Conservation (phyloP, 2,329 filamentous ascomycete genomes). For the Venturia effusa region DNA sequence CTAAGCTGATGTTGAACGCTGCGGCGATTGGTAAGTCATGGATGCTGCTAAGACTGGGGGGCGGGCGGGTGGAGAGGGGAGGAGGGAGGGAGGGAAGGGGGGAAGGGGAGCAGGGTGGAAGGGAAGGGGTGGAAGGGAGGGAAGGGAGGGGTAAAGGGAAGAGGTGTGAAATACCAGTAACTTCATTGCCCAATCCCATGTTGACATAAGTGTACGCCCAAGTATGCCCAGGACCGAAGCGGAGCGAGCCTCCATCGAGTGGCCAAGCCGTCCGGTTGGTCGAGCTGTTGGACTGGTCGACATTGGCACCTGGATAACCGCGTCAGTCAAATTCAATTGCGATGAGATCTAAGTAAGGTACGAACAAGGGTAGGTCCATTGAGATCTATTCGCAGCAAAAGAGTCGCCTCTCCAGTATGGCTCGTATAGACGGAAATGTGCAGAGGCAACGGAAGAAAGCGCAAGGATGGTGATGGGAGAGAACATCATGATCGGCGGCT, state of each 20-base stretch:
- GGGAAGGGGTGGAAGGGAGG: too few species aligned
- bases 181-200: conserved; percentile 29
- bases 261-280: conserved; percentile 38
- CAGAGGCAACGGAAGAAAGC: conserved; percentile 24
- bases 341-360: not conserved
- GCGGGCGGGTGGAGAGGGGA: too few species aligned
- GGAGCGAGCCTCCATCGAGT: conserved; percentile 31
- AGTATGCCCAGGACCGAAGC: conserved; percentile 26
- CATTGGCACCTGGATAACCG: conserved; percentile 24
- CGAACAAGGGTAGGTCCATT: conserved; percentile 31
- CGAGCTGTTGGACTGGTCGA: conserved; percentile 26
- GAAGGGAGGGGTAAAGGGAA: too few species aligned
- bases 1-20: conserved; percentile 34
- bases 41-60: too few species aligned
- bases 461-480: conserved; percentile 15
- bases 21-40: too few species aligned
- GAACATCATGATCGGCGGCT: conserved; percentile 15
- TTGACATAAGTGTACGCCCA: conserved; percentile 38
- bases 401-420: conserved; percentile 34
- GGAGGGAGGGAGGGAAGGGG: too few species aligned
- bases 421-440: conserved; percentile 33
- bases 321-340: conserved; percentile 2
- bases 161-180: conserved; percentile 17
- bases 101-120: too few species aligned
- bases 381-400: conserved; percentile 24